Percentiles rank a stretch among this genome's conserved stretches.
Conservation (phyloP, 169 alveolate genomes). For the Cytauxzoon felis region DNA sequence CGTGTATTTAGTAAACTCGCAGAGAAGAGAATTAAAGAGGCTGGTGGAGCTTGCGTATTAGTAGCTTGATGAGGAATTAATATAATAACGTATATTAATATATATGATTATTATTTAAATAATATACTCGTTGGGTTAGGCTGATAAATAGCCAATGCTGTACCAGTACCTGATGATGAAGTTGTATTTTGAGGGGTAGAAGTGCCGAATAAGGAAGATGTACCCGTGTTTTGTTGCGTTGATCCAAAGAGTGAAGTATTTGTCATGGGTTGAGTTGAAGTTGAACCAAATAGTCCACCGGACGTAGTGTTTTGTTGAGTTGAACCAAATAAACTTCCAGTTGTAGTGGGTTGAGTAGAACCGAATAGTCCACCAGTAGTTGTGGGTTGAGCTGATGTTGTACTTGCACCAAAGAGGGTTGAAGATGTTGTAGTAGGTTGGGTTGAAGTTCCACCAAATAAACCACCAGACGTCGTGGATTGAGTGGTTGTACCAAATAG, state of each 20-base stretch:
- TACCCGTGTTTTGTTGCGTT: no score
- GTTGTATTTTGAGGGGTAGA: no score
- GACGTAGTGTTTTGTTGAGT: background rate
- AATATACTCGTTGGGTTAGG: background rate
- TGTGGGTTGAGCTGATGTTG: slow-evolving; percentile 1
- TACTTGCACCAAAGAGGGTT: background rate
- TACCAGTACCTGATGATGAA: no score
- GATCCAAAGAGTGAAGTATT: background rate
- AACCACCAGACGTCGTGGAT: background rate
- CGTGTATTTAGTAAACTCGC: slow-evolving; percentile 93
- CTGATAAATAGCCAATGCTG: slow-evolving; percentile 18
- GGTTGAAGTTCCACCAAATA: background rate
- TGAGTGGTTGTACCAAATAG: slow-evolving; percentile 33
- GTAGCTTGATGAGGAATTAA: slow-evolving; percentile 79
- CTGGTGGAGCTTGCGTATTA: slow-evolving; percentile 94
- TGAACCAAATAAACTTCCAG: slow-evolving; percentile 17
- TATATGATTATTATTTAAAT: background rate
- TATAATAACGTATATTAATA: background rate
- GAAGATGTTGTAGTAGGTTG: background rate
- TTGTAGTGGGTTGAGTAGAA: background rate
- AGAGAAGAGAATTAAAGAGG: slow-evolving; percentile 94
- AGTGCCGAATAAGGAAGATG: no score
- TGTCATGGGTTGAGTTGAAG: background rate
- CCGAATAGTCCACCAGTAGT: slow-evolving; percentile 22
- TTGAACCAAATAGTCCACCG: background rate